These are phyloP conservation scores for Grigorovia yakushimaensis DNA, from an alignment of 805 yeast species.

Conservation along the genomic window DNA sequence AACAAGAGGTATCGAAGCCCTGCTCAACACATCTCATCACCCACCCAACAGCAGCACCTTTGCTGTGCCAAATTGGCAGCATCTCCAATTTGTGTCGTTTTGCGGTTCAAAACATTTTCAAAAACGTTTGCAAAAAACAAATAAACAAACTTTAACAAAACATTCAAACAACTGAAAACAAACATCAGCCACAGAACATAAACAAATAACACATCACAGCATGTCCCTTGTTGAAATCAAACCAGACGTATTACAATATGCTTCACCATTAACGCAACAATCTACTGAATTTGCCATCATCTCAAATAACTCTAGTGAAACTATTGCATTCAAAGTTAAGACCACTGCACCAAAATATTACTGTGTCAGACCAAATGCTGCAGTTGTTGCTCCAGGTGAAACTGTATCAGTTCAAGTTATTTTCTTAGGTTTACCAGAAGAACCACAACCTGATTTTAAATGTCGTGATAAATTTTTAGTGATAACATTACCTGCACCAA, in stretches of 20 bases:
- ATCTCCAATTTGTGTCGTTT: no score
- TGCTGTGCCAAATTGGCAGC: no score
- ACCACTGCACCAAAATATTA: constrained; percentile 95
- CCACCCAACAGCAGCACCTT: no score
- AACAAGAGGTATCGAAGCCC: no score
- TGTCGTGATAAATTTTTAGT: constrained; percentile 90
- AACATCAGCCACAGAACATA: not conserved
- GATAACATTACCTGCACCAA: constrained; percentile 71
- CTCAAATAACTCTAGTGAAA: constrained; percentile 47
- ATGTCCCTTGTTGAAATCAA: constrained; percentile 49
- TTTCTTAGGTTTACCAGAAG: constrained; percentile 71
- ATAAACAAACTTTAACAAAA: not conserved
- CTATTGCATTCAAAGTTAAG: constrained; percentile 87
- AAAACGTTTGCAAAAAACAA: not conserved
- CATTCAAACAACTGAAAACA: not conserved
- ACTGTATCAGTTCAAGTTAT: constrained; percentile 68
- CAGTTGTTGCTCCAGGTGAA: constrained; percentile 66
- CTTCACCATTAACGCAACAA: constrained; percentile 65
- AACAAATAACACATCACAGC: not conserved
- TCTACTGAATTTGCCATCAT: constrained; percentile 48
- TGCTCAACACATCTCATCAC: no score
- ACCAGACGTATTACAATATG: constrained; percentile 66
- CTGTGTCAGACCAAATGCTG: constrained; percentile 94
- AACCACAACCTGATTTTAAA: constrained; percentile 62
- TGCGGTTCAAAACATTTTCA: not conserved